A percentile compares a stretch with the other conserved stretches of the same genome.
Evolutionary conservation across 2,329 filamentous ascomycete genomes (phyloP).

Genomic region (Pyrenophora graminea): DNA sequence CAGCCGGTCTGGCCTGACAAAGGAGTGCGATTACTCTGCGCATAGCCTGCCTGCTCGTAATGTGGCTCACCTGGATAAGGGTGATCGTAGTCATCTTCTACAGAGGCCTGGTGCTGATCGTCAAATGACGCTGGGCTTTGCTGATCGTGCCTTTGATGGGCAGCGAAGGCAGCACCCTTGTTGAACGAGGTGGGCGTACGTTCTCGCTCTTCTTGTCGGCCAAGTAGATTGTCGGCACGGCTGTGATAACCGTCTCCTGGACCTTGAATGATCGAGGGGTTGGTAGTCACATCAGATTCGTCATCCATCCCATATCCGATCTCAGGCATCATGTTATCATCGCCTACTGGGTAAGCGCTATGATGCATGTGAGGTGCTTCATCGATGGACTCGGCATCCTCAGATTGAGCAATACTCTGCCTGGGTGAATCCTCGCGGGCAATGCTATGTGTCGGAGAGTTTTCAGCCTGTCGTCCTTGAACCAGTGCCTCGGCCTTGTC

Average conservation of each 20-base stretch:
- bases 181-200: slow-evolving; percentile 38
- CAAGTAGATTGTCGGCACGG: slow-evolving; percentile 44
- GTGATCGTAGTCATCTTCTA: slow-evolving; percentile 46
- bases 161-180: slow-evolving; percentile 52
- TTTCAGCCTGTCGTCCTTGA: slow-evolving; percentile 39
- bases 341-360: slow-evolving; percentile 67
- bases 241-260: slow-evolving; percentile 55
- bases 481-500: slow-evolving; percentile 48
- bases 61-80: slow-evolving; percentile 41
- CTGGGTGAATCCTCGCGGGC: slow-evolving; percentile 56
- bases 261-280: slow-evolving; percentile 81
- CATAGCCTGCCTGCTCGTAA: slow-evolving; percentile 38
- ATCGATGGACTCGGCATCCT: slow-evolving; percentile 24
- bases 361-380: slow-evolving; percentile 64
- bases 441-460: slow-evolving; percentile 61
- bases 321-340: slow-evolving; percentile 74
- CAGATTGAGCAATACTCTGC: slow-evolving; percentile 58
- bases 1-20: slow-evolving; percentile 58
- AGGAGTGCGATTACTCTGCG: slow-evolving; percentile 38
- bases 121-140: slow-evolving; percentile 32
- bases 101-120: slow-evolving; percentile 41
- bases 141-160: slow-evolving; percentile 46
- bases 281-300: slow-evolving; percentile 73
- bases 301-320: slow-evolving; percentile 67
- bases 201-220: slow-evolving; percentile 41